Conservation (phyloP, 2,329 filamentous ascomycete species). For the Chrysosphaeria jannelii region DNA sequence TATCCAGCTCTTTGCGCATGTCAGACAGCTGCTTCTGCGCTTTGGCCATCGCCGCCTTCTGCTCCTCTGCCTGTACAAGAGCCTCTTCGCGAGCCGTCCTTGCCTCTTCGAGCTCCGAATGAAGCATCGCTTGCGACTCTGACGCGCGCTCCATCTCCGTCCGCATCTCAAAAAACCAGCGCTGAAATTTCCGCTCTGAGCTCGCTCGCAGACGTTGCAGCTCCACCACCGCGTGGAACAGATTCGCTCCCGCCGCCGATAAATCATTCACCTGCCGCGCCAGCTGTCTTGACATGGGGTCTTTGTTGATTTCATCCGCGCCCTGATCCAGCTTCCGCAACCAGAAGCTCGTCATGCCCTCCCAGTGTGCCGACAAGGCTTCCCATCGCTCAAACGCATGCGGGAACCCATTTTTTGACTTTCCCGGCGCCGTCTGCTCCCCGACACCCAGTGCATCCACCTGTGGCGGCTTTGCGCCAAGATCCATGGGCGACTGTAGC, state of each 20-base stretch:
- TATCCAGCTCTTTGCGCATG: conserved; percentile 75
- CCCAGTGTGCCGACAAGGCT: conserved; percentile 88
- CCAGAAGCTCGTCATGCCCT: conserved; percentile 92
- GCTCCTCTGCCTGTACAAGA: background rate
- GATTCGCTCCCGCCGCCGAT: conserved; percentile 85
- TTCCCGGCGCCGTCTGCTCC: conserved; percentile 16
- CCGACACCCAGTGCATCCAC: conserved; percentile 8
- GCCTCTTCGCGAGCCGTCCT: conserved; percentile 37
- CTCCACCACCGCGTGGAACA: conserved; percentile 94
- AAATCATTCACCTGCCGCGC: conserved; percentile 86
- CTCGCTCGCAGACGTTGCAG: conserved; percentile 77
- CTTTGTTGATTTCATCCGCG: conserved; percentile 51
- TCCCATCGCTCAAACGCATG: conserved; percentile 98
- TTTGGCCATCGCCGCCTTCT: conserved; percentile 12
- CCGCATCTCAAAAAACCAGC: conserved; percentile 93
- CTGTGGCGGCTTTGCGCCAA: no score
- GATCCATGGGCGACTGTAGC: conserved; percentile 1
- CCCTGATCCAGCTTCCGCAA: conserved; percentile 79
- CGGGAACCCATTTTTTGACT: conserved; percentile 39
- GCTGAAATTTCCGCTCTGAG: conserved; percentile 89
- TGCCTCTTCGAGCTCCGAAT: conserved; percentile 45
- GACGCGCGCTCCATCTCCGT: conserved; percentile 61
- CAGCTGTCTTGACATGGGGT: conserved; percentile 64
- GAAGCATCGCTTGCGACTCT: conserved; percentile 57
- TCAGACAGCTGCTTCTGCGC: conserved; percentile 72